phyloP scores from a whole-genome alignment of 805 yeast species.

The Zygoascus bituminiphila region DNA sequence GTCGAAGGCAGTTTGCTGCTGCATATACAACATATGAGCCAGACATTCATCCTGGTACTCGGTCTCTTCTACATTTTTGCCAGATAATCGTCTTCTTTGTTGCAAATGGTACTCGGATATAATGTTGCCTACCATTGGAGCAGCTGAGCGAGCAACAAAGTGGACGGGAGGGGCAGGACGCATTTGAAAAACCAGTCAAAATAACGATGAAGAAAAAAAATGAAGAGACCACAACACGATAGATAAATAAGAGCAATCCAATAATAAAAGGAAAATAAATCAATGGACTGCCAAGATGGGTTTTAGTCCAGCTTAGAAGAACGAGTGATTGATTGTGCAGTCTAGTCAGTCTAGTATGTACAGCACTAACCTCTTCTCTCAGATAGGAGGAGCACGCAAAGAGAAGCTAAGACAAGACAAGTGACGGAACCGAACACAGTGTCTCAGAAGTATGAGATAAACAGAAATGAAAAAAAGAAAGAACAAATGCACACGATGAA shows the following conservation, averaged over 20 bases:
- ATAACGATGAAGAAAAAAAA: neutral
- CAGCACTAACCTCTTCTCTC: no score
- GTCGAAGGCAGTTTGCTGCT: slow-evolving; percentile 38
- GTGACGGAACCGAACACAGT: no score
- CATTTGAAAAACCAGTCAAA: neutral
- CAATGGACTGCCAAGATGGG: no score
- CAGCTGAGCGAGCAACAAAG: neutral
- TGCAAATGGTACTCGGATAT: neutral
- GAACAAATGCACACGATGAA: no score
- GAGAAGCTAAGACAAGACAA: no score
- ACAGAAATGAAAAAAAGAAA: no score
- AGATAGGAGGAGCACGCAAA: no score
- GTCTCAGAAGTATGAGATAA: no score
- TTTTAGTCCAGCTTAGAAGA: no score
- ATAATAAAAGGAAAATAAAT: no score
- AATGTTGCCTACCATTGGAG: neutral
- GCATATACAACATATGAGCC: slow-evolving; percentile 29
- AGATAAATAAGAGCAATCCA: neutral
- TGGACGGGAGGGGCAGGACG: neutral
- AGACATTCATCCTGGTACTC: slow-evolving; percentile 31
- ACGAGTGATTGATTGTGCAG: no score
- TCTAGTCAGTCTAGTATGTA: no score
- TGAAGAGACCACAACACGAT: neutral
- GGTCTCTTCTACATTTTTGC: neutral
- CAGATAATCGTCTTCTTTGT: neutral